Evolutionary conservation across 345 rosid species (phyloP).

Genomic region (Excoecaria agallocha): DNA sequence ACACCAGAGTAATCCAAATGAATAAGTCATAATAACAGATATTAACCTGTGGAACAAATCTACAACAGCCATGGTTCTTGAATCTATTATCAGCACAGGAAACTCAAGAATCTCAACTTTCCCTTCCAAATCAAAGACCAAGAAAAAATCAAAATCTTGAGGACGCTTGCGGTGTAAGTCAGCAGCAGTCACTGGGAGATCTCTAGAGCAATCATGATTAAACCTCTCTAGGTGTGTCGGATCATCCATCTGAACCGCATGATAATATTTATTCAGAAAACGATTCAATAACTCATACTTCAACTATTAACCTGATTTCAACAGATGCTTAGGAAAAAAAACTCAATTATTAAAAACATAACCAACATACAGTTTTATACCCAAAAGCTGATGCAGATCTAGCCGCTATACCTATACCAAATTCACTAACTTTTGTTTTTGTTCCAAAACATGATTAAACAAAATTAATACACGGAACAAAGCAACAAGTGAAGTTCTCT

Average conservation of each 20-base stretch:
- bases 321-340: not conserved
- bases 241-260: conserved; percentile 61
- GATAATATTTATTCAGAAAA: conserved; percentile 12
- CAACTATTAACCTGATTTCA: not conserved
- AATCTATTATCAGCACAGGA: conserved; percentile 72
- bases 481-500: not conserved
- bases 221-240: conserved; percentile 63
- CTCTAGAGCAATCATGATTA: conserved; percentile 60
- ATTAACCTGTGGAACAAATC: conserved; percentile 87
- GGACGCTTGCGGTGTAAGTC: conserved; percentile 38
- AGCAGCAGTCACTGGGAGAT: conserved; percentile 52
- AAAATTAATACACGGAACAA: not conserved
- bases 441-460: not conserved
- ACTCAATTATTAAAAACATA: not conserved
- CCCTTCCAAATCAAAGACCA: conserved; percentile 91
- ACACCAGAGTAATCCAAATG: not conserved
- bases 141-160: conserved; percentile 63
- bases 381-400: not conserved
- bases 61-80: conserved; percentile 56
- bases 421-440: not conserved
- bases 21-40: conserved; percentile 1
- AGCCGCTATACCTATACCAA: not conserved
- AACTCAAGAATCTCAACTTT: conserved; percentile 93
- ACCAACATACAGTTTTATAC: not conserved
- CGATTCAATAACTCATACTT: not conserved